A percentile compares a stretch with the other conserved stretches of the same genome.
These are phyloP conservation scores for Colletotrichum lupini DNA, from an alignment of 2,329 filamentous ascomycete genomes.

Conservation along the genomic window DNA sequence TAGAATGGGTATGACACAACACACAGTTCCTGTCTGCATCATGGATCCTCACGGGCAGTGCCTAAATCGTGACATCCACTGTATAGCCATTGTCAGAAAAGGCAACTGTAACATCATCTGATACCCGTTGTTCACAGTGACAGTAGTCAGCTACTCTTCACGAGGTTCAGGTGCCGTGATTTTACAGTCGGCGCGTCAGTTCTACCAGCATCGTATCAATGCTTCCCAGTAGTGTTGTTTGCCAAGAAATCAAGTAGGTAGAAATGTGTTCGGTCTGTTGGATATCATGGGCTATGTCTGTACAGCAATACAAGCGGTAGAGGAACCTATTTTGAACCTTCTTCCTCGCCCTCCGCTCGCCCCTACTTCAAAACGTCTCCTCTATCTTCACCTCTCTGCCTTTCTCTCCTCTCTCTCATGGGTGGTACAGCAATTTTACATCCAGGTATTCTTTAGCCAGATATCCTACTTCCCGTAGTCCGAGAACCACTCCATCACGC, in stretches of 20 bases:
- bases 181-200: too few relatives aligned
- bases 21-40: not conserved
- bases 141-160: too few relatives aligned
- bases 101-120: too few relatives aligned
- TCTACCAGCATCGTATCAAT: not conserved
- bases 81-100: too few relatives aligned
- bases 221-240: not conserved
- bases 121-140: too few relatives aligned
- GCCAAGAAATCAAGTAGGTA: not conserved
- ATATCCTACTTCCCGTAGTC: not conserved
- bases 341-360: not conserved
- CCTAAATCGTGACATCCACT: not conserved
- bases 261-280: constrained; percentile 31
- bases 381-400: not conserved
- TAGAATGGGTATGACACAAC: not conserved
- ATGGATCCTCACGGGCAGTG: not conserved
- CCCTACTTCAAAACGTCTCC: constrained; percentile 21
- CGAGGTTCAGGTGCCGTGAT: too few relatives aligned
- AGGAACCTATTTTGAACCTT: constrained; percentile 9
- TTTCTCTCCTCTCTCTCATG: not conserved
- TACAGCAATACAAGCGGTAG: constrained; percentile 22
- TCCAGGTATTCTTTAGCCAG: constrained; percentile 8
- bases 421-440: constrained; percentile 16
- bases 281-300: constrained; percentile 33
- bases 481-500: too few relatives aligned